phyloP scores from a whole-genome alignment of 345 rosid species.

The Brassica cretica region DNA sequence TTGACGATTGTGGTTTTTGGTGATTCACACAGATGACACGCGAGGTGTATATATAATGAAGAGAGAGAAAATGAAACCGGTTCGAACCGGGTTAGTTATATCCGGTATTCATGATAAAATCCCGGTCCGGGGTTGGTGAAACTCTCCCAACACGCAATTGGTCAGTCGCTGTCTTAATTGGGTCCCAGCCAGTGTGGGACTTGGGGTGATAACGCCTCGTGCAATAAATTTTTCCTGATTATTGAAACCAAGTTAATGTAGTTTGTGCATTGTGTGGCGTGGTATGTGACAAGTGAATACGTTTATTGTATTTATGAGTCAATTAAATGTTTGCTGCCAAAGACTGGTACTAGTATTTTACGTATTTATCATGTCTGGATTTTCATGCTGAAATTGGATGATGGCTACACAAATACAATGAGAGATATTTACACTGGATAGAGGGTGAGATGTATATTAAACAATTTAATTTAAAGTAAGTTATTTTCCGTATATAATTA shows the following conservation, averaged over 20 bases:
- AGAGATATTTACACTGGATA: neutral
- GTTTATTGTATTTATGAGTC: neutral
- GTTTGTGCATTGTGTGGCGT: conserved; percentile 1
- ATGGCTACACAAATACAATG: neutral
- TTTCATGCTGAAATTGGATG: neutral
- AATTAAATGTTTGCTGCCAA: neutral
- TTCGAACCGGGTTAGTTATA: conserved; percentile 25
- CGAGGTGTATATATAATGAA: conserved; percentile 27
- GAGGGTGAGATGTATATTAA: neutral
- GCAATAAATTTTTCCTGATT: conserved; percentile 13
- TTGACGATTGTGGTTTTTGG: conserved; percentile 26
- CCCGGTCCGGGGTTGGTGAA: conserved; percentile 41
- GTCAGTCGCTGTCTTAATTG: conserved; percentile 19
- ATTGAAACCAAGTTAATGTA: conserved; percentile 5
- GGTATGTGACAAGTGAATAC: conserved; percentile 1
- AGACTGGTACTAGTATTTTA: neutral
- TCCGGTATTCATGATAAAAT: neutral
- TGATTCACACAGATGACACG: conserved; percentile 28
- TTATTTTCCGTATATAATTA: neutral
- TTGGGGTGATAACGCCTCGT: conserved; percentile 13
- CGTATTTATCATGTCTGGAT: neutral
- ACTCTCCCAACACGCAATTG: conserved; percentile 36
- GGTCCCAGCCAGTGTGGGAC: conserved; percentile 31
- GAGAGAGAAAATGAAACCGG: conserved; percentile 7
- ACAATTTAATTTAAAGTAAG: neutral